Evolutionary conservation across 2,329 filamentous ascomycete species (phyloP), one percentile per base, ranked within the genome.

Genomic region (Ophiostoma piceae): DNA sequence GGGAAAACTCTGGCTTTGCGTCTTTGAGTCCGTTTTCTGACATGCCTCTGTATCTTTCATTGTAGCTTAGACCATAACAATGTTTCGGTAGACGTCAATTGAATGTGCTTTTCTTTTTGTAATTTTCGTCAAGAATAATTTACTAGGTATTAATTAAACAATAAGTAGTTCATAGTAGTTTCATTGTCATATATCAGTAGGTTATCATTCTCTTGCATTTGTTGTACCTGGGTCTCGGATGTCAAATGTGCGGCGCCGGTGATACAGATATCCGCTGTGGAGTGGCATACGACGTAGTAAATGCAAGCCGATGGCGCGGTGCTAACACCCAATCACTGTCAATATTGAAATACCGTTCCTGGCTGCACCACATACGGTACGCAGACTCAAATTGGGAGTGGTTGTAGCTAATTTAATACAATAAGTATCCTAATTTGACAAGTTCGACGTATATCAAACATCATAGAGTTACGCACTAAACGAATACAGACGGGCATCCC

Each of bases 1-100:
- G 71, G 71, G 71, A 71, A 8, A 72, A 72, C 29, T 64, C 60
- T 9, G 71, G 68, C 1, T 67, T 72, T 60, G 66, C 70, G 1
- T 72, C 71, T 12, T 62, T 72, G 4, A 72, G 71, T 62, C 71
- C 71, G 1, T 71, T 71, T 69, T 71, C 70, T 11, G 71, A 72
- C 5, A 70, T 72, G 64, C 69, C 54, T 22, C 57, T 72, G 69
- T 72, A 72, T 68, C 67, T 68, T 43, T 66, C 66, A 0, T 14
- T 66, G 35, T 70, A 43, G 37, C 43, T 39, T 64, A 67, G n/a
- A 60, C n/a, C 5, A 4, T 37, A 60, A 26, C 14, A 29, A 29
- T 29, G 26, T 29, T 29, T 29, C 26, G 26, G 26, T 29, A 29
- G 26, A 29, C 26, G 26, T 29, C 26, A 29, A 29, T 29, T 29